Conservation (phyloP, 2,329 filamentous ascomycete genomes). For the Mycogone perniciosa region DNA sequence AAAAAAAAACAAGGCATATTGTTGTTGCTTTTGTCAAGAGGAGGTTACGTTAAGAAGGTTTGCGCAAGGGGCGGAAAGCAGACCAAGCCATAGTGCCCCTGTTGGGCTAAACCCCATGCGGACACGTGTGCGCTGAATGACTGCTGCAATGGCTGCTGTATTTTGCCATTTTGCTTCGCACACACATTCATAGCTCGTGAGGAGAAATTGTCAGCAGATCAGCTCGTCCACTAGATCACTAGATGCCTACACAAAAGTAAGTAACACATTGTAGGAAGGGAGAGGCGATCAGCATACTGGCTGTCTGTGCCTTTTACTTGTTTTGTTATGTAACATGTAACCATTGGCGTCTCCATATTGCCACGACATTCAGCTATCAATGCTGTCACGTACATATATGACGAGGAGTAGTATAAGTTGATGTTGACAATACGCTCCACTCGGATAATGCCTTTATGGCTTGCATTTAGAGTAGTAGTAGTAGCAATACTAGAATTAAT, state of each 20-base stretch:
- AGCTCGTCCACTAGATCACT: neutral
- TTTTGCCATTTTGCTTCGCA: neutral
- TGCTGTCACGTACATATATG: neutral
- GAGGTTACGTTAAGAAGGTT: conserved; percentile 11
- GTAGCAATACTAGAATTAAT: too few species aligned
- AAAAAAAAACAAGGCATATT: conserved; percentile 1
- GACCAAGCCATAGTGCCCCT: conserved; percentile 1
- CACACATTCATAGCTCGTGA: neutral
- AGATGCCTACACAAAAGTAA: neutral
- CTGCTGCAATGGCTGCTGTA: conserved; percentile 3
- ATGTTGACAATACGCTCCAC: neutral
- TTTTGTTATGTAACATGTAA: neutral
- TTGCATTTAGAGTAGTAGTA: neutral
- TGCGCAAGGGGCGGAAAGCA: conserved; percentile 9
- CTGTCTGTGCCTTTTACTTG: too few species aligned
- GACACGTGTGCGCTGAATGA: neutral
- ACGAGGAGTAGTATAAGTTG: too few species aligned
- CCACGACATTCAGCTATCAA: neutral
- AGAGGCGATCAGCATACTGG: neutral
- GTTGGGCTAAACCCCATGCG: conserved; percentile 3
- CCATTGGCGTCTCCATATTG: conserved; percentile 1
- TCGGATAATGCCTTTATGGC: neutral
- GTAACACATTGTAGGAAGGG: neutral
- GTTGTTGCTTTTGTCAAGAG: conserved; percentile 9
- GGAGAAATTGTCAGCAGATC: neutral